Conservation (phyloP, 2,329 filamentous ascomycete genomes). For the Alternaria metachromatica region DNA sequence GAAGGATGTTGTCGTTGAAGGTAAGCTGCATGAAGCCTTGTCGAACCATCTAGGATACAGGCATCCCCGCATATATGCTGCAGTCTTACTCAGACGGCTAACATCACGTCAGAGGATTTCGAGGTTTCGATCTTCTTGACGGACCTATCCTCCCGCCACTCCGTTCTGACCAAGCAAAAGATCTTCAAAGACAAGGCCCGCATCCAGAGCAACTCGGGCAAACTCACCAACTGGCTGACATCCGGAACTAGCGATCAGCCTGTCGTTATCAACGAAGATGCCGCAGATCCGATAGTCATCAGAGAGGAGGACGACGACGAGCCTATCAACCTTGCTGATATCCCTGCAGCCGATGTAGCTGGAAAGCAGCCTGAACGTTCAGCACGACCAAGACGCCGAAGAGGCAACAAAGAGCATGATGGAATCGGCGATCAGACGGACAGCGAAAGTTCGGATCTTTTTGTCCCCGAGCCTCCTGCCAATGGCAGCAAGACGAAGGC, state of each 20-base stretch:
- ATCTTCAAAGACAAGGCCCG: conserved; percentile 60
- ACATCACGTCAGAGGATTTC: conserved; percentile 76
- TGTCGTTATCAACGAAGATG: conserved; percentile 50
- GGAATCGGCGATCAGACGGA: conserved; percentile 27
- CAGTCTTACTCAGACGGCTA: conserved; percentile 20
- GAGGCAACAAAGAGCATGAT: conserved; percentile 16
- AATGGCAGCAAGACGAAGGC: conserved; percentile 30
- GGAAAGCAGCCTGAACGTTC: conserved; percentile 16
- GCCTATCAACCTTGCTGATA: conserved; percentile 58
- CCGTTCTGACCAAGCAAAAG: conserved; percentile 85
- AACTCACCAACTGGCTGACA: conserved; percentile 56
- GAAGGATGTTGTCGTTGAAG: conserved; percentile 85
- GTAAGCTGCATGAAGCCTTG: conserved; percentile 57
- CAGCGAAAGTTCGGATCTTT: conserved; percentile 45
- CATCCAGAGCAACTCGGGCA: conserved; percentile 55
- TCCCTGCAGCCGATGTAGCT: conserved; percentile 57
- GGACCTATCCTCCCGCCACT: conserved; percentile 83
- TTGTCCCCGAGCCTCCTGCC: conserved; percentile 20
- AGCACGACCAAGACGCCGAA: conserved; percentile 23
- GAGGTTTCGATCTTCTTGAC: conserved; percentile 94
- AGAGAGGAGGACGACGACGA: conserved; percentile 67
- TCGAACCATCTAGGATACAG: neutral
- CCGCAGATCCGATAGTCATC: conserved; percentile 56
- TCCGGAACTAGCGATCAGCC: conserved; percentile 51
- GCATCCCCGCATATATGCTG: conserved; percentile 1